A percentile compares a stretch with the other conserved stretches of the same genome.
These are phyloP conservation scores for Globisporangium okanoganense DNA, from an alignment of 352 stramenopile species.

Conservation along the genomic window DNA sequence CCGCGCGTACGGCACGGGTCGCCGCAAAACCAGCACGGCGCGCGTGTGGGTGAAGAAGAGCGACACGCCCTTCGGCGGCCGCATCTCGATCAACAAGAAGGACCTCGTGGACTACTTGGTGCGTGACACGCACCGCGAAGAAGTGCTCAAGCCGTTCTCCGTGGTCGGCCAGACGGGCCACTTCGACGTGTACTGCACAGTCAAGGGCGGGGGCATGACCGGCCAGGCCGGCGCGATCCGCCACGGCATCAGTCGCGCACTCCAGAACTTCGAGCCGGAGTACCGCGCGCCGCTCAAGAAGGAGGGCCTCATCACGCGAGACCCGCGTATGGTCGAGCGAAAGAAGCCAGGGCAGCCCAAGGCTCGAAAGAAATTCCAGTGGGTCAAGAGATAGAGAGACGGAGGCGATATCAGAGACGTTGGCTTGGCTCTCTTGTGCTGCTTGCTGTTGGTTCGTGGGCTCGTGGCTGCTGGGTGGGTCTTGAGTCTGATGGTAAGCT, in stretches of 20 bases:
- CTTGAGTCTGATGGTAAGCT: neutral
- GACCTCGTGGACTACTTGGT: constrained; percentile 93
- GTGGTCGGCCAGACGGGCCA: constrained; percentile 66
- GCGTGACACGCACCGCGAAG: constrained; percentile 86
- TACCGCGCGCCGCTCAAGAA: constrained; percentile 91
- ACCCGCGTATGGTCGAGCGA: constrained; percentile 95
- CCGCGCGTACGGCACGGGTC: constrained; percentile 88
- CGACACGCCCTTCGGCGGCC: constrained; percentile 70
- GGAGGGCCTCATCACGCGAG: constrained; percentile 91
- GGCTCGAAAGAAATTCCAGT: constrained; percentile 97
- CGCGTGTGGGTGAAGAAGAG: constrained; percentile 92
- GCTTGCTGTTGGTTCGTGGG: neutral
- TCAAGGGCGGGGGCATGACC: constrained; percentile 90
- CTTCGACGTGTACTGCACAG: constrained; percentile 92
- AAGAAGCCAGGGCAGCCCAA: constrained; percentile 97
- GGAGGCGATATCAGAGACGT: neutral
- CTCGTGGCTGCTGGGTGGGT: neutral
- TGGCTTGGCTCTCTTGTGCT: neutral
- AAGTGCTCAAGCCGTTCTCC: constrained; percentile 81
- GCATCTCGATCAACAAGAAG: constrained; percentile 93
- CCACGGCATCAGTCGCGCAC: constrained; percentile 89
- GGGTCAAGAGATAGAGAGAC: constrained; percentile 94
- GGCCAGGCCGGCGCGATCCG: constrained; percentile 93
- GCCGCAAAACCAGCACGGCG: constrained; percentile 92
- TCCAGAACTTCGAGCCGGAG: constrained; percentile 94